These are phyloP conservation scores for Carex parvula DNA, from an alignment of 176 grass and related monocot genomes.

Conservation along the genomic window DNA sequence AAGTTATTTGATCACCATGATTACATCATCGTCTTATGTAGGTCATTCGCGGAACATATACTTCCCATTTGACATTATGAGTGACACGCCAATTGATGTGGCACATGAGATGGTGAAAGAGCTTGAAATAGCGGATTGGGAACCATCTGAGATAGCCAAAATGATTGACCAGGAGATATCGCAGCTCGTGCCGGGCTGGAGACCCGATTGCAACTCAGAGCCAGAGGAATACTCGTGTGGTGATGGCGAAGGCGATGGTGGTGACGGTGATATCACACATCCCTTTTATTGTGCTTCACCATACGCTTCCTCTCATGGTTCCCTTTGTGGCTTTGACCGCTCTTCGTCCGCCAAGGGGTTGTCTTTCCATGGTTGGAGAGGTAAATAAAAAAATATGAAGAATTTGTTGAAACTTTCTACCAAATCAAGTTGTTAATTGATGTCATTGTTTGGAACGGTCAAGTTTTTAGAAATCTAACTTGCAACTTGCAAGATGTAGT, in stretches of 20 bases:
- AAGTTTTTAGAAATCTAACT: not conserved
- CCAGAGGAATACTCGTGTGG: conserved; percentile 44
- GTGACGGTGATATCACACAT: conserved; percentile 34
- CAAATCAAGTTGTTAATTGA: not conserved
- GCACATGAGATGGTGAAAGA: conserved; percentile 93
- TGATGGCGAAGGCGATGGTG: conserved; percentile 20
- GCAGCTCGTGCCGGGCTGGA: conserved; percentile 49
- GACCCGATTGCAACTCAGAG: not conserved
- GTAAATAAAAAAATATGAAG: conserved; percentile 31
- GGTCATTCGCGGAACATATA: conserved; percentile 68
- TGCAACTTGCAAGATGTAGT: not conserved
- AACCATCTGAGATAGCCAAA: conserved; percentile 60
- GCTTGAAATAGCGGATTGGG: conserved; percentile 62
- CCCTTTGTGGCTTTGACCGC: conserved; percentile 25
- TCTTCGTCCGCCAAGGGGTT: conserved; percentile 6
- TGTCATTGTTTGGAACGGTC: not conserved
- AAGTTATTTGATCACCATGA: not conserved
- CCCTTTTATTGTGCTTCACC: conserved; percentile 60
- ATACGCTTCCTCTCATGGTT: conserved; percentile 60
- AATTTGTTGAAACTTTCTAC: conserved; percentile 12
- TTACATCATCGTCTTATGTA: not conserved
- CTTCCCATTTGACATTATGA: conserved; percentile 70
- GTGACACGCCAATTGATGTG: conserved; percentile 76
- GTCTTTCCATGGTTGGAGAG: conserved; percentile 22
- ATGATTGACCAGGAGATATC: conserved; percentile 78